A percentile compares a stretch with the other conserved stretches of the same genome.
Evolutionary conservation across 805 yeast genomes (phyloP).

Genomic region (Isabelozyma gotoi): DNA sequence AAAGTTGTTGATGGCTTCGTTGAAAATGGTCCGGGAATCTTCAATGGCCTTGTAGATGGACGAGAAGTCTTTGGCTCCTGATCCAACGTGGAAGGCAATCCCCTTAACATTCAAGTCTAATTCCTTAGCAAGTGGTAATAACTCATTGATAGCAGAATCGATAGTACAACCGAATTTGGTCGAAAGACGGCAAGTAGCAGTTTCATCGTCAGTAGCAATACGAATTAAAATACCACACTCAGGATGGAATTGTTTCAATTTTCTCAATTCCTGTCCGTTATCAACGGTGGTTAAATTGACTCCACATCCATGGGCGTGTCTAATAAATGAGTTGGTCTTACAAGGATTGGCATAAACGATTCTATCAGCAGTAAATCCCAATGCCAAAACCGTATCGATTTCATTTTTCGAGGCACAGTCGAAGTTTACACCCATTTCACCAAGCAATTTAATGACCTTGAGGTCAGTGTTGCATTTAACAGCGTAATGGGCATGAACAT

Average conservation of each 20-base stretch:
- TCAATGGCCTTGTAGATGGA: conserved; percentile 68
- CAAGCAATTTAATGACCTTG: conserved; percentile 56
- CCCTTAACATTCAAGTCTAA: conserved; percentile 71
- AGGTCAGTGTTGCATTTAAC: conserved; percentile 87
- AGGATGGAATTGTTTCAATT: conserved; percentile 69
- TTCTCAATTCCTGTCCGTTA: conserved; percentile 78
- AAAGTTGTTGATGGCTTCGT: conserved; percentile 42
- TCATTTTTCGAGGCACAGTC: conserved; percentile 94
- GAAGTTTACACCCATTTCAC: conserved; percentile 67
- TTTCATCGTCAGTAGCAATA: conserved; percentile 84
- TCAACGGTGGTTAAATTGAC: conserved; percentile 86
- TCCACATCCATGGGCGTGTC: conserved; percentile 58
- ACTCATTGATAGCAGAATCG: conserved; percentile 44
- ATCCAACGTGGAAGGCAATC: conserved; percentile 93
- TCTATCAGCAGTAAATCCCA: conserved; percentile 64
- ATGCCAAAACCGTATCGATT: conserved; percentile 60
- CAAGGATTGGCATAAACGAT: conserved; percentile 94
- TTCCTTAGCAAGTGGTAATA: conserved; percentile 61
- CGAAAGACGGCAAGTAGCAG: conserved; percentile 81
- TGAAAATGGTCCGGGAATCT: conserved; percentile 71
- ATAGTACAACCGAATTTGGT: conserved; percentile 86
- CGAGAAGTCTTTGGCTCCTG: conserved; percentile 77
- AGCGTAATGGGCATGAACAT: conserved; percentile 86
- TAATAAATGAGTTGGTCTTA: conserved; percentile 78
- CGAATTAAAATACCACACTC: conserved; percentile 70